phyloP scores from a whole-genome alignment of 73 alveolate species.

The Paramecium biaurelia region DNA sequence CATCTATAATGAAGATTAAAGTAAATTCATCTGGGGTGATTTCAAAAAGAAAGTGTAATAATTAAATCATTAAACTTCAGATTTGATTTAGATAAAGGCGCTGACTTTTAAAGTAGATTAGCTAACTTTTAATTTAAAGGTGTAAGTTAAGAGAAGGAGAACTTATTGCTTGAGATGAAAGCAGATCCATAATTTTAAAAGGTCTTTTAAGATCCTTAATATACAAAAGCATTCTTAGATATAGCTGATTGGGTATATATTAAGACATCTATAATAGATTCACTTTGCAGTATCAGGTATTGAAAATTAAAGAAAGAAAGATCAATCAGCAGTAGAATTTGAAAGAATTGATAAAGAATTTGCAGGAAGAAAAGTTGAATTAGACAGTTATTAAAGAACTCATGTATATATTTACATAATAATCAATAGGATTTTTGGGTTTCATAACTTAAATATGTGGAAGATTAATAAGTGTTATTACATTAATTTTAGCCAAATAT shows the following conservation, averaged over 20 bases:
- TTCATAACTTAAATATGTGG: neutral
- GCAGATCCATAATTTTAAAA: slow-evolving; percentile 21
- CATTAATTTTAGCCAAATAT: neutral
- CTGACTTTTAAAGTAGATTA: slow-evolving; percentile 30
- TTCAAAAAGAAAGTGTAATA: slow-evolving; percentile 20
- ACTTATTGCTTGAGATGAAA: slow-evolving; percentile 4
- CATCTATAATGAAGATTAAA: slow-evolving; percentile 15
- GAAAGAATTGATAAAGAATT: slow-evolving; percentile 41
- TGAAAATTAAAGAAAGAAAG: slow-evolving; percentile 31
- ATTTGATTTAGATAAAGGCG: slow-evolving; percentile 32
- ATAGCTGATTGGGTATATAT: slow-evolving; percentile 50
- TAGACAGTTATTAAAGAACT: neutral
- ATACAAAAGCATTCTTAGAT: slow-evolving; percentile 21
- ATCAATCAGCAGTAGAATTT: neutral
- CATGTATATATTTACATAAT: neutral
- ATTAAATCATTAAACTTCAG: neutral
- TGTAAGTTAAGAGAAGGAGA: slow-evolving; percentile 6
- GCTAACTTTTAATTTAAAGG: slow-evolving; percentile 34
- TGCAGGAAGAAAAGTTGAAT: neutral
- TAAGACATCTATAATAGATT: neutral
- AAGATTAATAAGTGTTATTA: neutral
- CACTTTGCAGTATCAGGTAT: slow-evolving; percentile 49
- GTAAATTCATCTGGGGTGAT: neutral
- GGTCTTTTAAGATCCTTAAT: slow-evolving; percentile 10
- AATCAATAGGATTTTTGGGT: neutral